phyloP scores from a whole-genome alignment of 2,329 filamentous ascomycete species.

The Colletotrichum spinosum region DNA sequence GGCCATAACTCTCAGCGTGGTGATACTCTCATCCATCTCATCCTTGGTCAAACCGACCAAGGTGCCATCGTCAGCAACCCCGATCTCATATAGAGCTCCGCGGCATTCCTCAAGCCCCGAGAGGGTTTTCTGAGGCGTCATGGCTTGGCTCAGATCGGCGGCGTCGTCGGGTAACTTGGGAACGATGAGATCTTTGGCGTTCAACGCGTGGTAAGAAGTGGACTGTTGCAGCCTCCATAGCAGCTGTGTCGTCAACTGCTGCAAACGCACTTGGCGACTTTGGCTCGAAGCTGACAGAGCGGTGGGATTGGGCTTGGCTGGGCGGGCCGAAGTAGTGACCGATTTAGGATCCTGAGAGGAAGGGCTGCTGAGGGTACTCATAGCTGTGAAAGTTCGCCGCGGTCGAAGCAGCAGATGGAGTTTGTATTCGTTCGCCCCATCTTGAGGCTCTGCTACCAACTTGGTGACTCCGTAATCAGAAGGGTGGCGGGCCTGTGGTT shows the following conservation, averaged over 20 bases:
- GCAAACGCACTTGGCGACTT: slow-evolving; percentile 83
- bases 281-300: slow-evolving; percentile 64
- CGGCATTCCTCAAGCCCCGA: slow-evolving; percentile 92
- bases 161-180: slow-evolving; percentile 78
- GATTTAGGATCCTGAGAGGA: slow-evolving; percentile 41
- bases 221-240: slow-evolving; percentile 96
- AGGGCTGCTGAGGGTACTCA: slow-evolving; percentile 67
- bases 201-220: slow-evolving; percentile 87
- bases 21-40: slow-evolving; percentile 91
- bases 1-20: slow-evolving; percentile 89
- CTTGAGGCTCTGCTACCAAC: slow-evolving; percentile 90
- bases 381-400: slow-evolving; percentile 77
- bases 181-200: slow-evolving; percentile 78
- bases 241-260: slow-evolving; percentile 94
- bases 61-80: slow-evolving; percentile 92
- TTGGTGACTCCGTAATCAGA: slow-evolving; percentile 77
- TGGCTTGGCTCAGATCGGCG: slow-evolving; percentile 57
- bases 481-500: slow-evolving; percentile 55
- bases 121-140: slow-evolving; percentile 68
- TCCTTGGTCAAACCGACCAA: slow-evolving; percentile 89
- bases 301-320: slow-evolving; percentile 19
- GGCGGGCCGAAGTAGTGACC: slow-evolving; percentile 42
- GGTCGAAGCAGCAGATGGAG: slow-evolving; percentile 87
- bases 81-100: slow-evolving; percentile 95
- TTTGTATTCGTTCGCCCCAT: slow-evolving; percentile 97